phyloP scores from a whole-genome alignment of 2,329 filamentous ascomycete genomes.

The Chrysosporium keratinophilum region DNA sequence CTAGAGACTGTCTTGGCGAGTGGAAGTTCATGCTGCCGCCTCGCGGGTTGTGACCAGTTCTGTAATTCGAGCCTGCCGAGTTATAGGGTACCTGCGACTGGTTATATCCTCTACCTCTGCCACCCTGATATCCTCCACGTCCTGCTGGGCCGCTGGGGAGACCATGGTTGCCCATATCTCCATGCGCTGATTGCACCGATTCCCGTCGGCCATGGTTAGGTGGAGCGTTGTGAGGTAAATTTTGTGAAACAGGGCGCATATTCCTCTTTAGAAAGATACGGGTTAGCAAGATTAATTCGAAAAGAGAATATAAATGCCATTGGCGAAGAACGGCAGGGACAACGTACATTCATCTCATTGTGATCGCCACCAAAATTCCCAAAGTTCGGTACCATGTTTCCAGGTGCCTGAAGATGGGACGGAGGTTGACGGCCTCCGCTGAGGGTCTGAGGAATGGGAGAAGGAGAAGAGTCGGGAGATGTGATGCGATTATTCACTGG shows the following conservation, averaged over 20 bases:
- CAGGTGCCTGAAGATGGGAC: slow-evolving; percentile 59
- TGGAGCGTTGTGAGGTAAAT: slow-evolving; percentile 43
- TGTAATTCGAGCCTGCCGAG: slow-evolving; percentile 46
- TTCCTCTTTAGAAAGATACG: slow-evolving; percentile 21
- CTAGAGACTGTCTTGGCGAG: slow-evolving; percentile 34
- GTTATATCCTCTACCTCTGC: slow-evolving; percentile 50
- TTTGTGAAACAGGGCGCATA: slow-evolving; percentile 49
- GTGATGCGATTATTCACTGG: slow-evolving; percentile 60
- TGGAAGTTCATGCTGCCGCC: slow-evolving; percentile 45
- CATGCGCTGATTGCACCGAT: slow-evolving; percentile 73
- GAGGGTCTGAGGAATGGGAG: slow-evolving; percentile 81
- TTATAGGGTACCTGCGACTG: slow-evolving; percentile 40
- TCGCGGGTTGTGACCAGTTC: slow-evolving; percentile 43
- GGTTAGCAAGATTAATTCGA: slow-evolving; percentile 8
- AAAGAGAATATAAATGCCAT: background rate
- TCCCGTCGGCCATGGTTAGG: slow-evolving; percentile 74
- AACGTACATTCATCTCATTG: slow-evolving; percentile 58
- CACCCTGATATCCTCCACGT: slow-evolving; percentile 47
- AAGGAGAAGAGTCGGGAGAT: slow-evolving; percentile 80
- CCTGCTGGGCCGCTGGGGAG: slow-evolving; percentile 40
- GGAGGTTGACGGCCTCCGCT: slow-evolving; percentile 70
- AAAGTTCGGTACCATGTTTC: slow-evolving; percentile 59
- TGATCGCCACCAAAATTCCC: slow-evolving; percentile 68
- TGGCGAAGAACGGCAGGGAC: background rate
- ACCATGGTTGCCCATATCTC: slow-evolving; percentile 52